Evolutionary conservation across 176 grass and related monocot species (phyloP).

Genomic region (Raddia distichophylla): DNA sequence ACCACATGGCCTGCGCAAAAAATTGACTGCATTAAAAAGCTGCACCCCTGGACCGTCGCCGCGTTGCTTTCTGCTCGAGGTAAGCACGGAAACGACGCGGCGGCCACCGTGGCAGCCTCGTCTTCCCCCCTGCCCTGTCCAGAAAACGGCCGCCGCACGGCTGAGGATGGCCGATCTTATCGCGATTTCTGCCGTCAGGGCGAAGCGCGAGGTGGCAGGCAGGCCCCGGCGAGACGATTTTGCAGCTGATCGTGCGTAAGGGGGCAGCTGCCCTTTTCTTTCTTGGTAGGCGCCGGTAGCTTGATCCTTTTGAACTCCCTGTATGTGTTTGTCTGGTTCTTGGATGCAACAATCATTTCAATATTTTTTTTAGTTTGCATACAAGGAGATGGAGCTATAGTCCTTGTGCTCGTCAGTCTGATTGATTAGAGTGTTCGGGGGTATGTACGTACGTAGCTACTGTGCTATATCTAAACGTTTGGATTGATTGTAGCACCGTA

Average conservation of each 20-base stretch:
- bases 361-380: background rate
- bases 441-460: background rate
- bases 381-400: too few relatives aligned
- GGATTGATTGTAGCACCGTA: background rate
- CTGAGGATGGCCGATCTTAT: slow-evolving; percentile 5
- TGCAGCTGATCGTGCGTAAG: background rate
- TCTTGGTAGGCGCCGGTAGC: background rate
- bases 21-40: background rate
- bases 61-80: slow-evolving; percentile 18
- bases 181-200: background rate
- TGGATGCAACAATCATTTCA: background rate
- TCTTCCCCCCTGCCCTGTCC: background rate
- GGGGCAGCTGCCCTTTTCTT: background rate
- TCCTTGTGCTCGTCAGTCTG: background rate
- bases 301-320: background rate
- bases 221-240: background rate
- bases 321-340: background rate
- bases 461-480: background rate
- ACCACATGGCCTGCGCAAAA: background rate
- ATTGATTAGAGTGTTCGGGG: background rate
- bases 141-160: background rate
- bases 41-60: background rate
- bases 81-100: background rate
- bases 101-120: background rate
- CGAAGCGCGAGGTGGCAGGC: background rate